Evolutionary conservation across 202 grass and related monocot species (phyloP), one percentile per base, ranked within the genome.

Genomic region (Hordeum pubiflorum): DNA sequence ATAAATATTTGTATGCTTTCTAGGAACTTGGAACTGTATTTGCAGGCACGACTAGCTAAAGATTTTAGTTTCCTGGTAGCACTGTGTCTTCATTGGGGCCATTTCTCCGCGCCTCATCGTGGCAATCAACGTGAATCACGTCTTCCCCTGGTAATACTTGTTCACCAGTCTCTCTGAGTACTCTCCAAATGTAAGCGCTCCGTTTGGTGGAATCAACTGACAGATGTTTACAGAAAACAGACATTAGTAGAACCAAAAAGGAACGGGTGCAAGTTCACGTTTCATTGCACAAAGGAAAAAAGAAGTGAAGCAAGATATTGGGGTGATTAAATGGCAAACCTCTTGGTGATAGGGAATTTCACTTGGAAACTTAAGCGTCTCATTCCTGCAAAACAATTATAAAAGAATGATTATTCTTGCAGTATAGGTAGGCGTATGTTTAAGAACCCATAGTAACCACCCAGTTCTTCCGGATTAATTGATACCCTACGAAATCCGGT

Each of bases 101-200:
- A 32, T 39, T 48, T 37, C 38, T 44, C 32, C 9, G 27, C 9
- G 27, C 13, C 70, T 32, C 39, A 12, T 22, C 29, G 52, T 21
- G 1, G 3, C 17, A 72, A 7, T 78, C 43, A 3, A 5, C 13
- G 4, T 0, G 44, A 15, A 15, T 94, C 81, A 94, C 10, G 24
- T 63, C 48, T 63, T 80, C 80, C 65, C 69, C 32, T 81, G 74
- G 78, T 98, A 95, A 75, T 91, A 98, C 60, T 98, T 95, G 75
- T 60, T 83, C 33, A 89, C 62, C 21, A 98, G 77, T 77, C 67
- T 86, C 81, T 93, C 87, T 9, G 96, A 94, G 75, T 89, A 98
- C 77, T 98, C 92, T 17, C 96, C 92, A 67, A 98, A 98, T 21
- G 92, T 93, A 79, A 95, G 88, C 56, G 74, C 81, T 75, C 74